phyloP scores from a whole-genome alignment of 352 stramenopile species.

The Globisporangium nodosum region DNA sequence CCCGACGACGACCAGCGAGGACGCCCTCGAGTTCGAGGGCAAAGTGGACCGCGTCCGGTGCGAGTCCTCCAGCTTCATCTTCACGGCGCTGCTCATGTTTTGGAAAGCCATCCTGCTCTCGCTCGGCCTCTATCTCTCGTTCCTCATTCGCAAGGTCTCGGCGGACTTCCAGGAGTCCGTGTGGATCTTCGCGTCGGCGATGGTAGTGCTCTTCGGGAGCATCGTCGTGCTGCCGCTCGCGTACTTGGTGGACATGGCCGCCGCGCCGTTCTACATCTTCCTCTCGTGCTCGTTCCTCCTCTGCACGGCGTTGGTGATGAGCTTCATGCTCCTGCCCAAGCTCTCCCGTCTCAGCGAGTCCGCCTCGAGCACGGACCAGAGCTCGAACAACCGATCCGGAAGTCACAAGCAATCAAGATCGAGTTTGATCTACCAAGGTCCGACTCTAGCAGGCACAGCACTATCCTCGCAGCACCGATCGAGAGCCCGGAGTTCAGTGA shows the following conservation, averaged over 20 bases:
- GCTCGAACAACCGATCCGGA: neutral
- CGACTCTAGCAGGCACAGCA: no score
- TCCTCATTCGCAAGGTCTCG: conserved; percentile 29
- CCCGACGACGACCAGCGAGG: neutral
- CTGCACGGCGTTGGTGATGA: conserved; percentile 12
- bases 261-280: conserved; percentile 14
- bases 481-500: no score
- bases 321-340: conserved; percentile 14
- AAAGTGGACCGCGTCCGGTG: neutral
- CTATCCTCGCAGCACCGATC: no score
- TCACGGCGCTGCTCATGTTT: conserved; percentile 32
- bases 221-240: conserved; percentile 19
- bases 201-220: conserved; percentile 16
- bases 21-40: neutral
- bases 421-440: no score
- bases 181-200: conserved; percentile 27
- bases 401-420: no score
- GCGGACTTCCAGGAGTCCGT: conserved; percentile 35
- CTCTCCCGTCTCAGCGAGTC: conserved; percentile 4
- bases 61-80: conserved; percentile 19
- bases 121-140: conserved; percentile 15
- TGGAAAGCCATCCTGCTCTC: conserved; percentile 29
- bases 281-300: conserved; percentile 9
- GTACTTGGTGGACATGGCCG: conserved; percentile 18
- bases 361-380: neutral